These are phyloP conservation scores for Posidonia oceanica DNA, from an alignment of 116 monocot genomes.

Conservation along the genomic window DNA sequence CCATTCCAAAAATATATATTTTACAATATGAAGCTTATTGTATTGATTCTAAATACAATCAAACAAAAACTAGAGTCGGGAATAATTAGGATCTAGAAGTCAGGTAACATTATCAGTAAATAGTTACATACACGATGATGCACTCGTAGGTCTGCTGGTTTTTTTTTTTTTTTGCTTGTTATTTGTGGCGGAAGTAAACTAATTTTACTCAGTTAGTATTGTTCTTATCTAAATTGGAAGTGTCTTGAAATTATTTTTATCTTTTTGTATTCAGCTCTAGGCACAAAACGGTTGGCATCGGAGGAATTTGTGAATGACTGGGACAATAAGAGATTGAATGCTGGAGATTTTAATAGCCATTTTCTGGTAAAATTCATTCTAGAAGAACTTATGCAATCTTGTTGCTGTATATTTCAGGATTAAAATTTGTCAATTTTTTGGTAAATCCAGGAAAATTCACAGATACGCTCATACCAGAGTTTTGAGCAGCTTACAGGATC, in stretches of 20 bases:
- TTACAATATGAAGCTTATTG: too few relatives aligned
- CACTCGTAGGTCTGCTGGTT: too few relatives aligned
- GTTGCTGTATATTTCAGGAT: too few relatives aligned
- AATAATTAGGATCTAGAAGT: too few relatives aligned
- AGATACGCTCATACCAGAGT: conserved; percentile 18
- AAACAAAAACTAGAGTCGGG: too few relatives aligned
- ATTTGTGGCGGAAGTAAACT: too few relatives aligned
- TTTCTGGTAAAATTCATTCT: conserved; percentile 32
- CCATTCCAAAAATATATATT: background rate
- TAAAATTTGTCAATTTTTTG: background rate
- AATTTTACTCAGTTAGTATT: too few relatives aligned
- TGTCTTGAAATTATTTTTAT: background rate
- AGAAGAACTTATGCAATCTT: background rate
- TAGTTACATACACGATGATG: too few relatives aligned
- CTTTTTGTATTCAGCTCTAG: conserved; percentile 35
- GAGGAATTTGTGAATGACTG: conserved; percentile 75
- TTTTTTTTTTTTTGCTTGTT: too few relatives aligned
- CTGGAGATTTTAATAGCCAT: conserved; percentile 37
- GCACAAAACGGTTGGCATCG: conserved; percentile 76
- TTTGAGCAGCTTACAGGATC: conserved; percentile 33
- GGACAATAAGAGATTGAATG: conserved; percentile 90
- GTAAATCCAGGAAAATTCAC: conserved; percentile 17
- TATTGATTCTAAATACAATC: too few relatives aligned
- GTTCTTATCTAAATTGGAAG: too few relatives aligned
- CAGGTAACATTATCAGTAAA: too few relatives aligned